These are phyloP conservation scores for Capronia americana DNA, from an alignment of 2,329 filamentous ascomycete genomes.

Conservation along the genomic window DNA sequence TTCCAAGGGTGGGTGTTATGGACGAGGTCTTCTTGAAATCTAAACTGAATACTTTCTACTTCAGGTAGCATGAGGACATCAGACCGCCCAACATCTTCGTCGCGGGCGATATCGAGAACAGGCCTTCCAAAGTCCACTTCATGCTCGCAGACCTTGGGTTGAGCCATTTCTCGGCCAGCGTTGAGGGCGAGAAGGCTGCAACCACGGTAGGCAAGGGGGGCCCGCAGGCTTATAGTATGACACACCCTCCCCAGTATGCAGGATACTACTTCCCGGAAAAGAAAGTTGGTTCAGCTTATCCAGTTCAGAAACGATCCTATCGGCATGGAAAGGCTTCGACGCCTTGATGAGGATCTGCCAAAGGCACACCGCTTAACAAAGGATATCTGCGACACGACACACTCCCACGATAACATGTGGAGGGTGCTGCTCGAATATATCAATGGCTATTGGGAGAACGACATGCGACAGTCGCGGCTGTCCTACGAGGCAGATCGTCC, in stretches of 20 bases:
- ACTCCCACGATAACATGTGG: slow-evolving; percentile 20
- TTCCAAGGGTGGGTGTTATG: slow-evolving; percentile 28
- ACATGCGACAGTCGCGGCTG: neutral
- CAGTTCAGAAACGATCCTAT: slow-evolving; percentile 41
- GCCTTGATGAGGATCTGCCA: slow-evolving; percentile 27
- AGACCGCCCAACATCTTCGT: slow-evolving; percentile 45
- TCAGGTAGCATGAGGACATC: slow-evolving; percentile 45
- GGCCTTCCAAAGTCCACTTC: slow-evolving; percentile 40
- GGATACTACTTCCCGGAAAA: slow-evolving; percentile 10
- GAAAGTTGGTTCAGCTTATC: slow-evolving; percentile 43
- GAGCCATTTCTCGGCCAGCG: slow-evolving; percentile 28
- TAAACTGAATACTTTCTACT: neutral
- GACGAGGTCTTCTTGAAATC: neutral
- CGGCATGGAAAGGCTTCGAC: slow-evolving; percentile 35
- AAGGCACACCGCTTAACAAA: neutral
- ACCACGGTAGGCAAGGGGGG: neutral
- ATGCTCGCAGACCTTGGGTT: slow-evolving; percentile 44
- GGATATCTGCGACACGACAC: slow-evolving; percentile 18
- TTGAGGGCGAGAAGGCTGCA: slow-evolving; percentile 9
- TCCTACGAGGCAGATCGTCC: neutral
- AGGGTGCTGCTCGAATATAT: slow-evolving; percentile 25
- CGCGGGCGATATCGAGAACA: slow-evolving; percentile 29
- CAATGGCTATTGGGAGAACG: slow-evolving; percentile 18
- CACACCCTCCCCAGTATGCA: neutral
- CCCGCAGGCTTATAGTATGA: slow-evolving; percentile 18